Conservation (phyloP, 352 stramenopile species). For the Peronospora farinosa region DNA sequence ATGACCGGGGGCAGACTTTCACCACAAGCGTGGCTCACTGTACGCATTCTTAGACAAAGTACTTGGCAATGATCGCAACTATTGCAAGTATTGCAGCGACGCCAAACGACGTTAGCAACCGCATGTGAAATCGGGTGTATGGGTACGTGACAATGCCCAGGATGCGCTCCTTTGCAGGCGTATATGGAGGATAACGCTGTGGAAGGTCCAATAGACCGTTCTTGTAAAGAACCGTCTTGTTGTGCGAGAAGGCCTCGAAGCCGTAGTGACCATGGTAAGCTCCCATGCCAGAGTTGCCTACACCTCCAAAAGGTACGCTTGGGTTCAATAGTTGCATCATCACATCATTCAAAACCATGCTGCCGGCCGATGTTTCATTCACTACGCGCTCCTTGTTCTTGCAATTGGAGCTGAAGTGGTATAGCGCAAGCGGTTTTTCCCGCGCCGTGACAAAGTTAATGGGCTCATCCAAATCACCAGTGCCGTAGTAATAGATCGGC, state of each 20-base stretch:
- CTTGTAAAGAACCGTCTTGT: conserved; percentile 65
- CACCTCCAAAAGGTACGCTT: conserved; percentile 68
- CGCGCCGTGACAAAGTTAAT: conserved; percentile 34
- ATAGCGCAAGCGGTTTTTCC: conserved; percentile 82
- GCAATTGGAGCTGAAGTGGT: conserved; percentile 63
- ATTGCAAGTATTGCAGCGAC: conserved; percentile 28
- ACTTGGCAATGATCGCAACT: conserved; percentile 25
- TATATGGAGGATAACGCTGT: conserved; percentile 52
- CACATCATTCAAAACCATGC: conserved; percentile 74
- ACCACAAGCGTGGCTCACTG: too few relatives aligned
- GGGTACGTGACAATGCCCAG: conserved; percentile 41
- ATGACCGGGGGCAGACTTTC: not conserved
- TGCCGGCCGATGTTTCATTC: conserved; percentile 50
- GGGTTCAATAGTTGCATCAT: conserved; percentile 65
- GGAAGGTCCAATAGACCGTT: conserved; percentile 47
- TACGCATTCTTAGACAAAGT: conserved; percentile 15
- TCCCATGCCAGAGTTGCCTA: conserved; percentile 78
- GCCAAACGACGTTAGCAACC: conserved; percentile 26
- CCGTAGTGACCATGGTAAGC: conserved; percentile 75
- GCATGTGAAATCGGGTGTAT: conserved; percentile 40
- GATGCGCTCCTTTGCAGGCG: conserved; percentile 26
- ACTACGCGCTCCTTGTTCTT: conserved; percentile 36
- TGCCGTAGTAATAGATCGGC: conserved; percentile 81
- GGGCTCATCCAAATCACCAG: conserved; percentile 26
- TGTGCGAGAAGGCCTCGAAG: conserved; percentile 76